These are phyloP conservation scores for Carex arenaria DNA, from an alignment of 202 grass and related monocot species.

Conservation along the genomic window DNA sequence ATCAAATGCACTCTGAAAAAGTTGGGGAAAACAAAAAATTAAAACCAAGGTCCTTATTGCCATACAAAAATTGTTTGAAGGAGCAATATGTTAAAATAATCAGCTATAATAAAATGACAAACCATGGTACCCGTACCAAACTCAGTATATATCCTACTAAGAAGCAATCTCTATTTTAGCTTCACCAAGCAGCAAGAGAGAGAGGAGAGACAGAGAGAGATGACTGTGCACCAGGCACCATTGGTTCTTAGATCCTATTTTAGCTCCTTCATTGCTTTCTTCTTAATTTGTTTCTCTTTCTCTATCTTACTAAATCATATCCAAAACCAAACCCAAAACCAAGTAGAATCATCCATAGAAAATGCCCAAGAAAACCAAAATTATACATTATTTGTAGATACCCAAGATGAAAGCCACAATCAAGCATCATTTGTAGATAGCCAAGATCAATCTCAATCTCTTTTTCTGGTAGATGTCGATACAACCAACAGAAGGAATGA, in stretches of 20 bases:
- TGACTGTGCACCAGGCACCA: constrained; percentile 25
- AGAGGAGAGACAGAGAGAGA: constrained; percentile 22
- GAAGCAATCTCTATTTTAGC: constrained; percentile 1
- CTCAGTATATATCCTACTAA: not conserved
- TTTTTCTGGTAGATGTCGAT: not conserved
- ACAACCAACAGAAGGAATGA: not conserved
- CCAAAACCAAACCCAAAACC: constrained; percentile 28
- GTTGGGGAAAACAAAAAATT: no score
- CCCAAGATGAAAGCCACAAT: not conserved
- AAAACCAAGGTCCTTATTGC: not conserved
- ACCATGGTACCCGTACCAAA: not conserved
- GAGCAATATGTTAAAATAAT: not conserved
- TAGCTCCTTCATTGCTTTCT: constrained; percentile 51
- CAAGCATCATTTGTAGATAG: not conserved
- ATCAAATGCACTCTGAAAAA: not conserved
- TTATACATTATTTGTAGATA: not conserved
- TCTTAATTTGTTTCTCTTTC: constrained; percentile 44
- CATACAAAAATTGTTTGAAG: not conserved
- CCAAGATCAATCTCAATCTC: not conserved
- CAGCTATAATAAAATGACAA: not conserved
- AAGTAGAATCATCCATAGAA: not conserved
- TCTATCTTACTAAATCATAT: constrained; percentile 37
- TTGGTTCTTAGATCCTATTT: constrained; percentile 36
- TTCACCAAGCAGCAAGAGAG: constrained; percentile 1
- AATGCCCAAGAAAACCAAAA: constrained; percentile 20